phyloP scores from a whole-genome alignment of 2,329 filamentous ascomycete species.

The Beauveria bassiana region DNA sequence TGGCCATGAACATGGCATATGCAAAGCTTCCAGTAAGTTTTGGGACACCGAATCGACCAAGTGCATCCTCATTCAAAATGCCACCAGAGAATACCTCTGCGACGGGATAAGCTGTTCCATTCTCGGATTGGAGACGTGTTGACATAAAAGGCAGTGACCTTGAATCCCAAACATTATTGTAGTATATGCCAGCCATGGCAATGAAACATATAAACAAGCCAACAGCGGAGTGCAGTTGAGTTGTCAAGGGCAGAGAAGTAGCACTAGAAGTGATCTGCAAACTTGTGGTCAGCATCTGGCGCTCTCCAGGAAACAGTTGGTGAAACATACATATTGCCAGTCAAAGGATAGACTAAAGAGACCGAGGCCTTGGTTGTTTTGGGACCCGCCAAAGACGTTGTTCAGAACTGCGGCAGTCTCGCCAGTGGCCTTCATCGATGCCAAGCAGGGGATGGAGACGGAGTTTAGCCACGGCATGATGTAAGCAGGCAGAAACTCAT shows the following conservation, averaged over 20 bases:
- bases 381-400: slow-evolving; percentile 42
- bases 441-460: slow-evolving; percentile 46
- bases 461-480: slow-evolving; percentile 49
- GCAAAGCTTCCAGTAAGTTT: slow-evolving; percentile 42
- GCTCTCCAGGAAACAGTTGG: not conserved
- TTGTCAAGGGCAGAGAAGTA: slow-evolving; percentile 43
- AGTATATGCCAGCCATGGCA: slow-evolving; percentile 45
- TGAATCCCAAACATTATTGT: slow-evolving; percentile 39
- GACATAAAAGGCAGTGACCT: slow-evolving; percentile 47
- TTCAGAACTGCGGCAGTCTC: slow-evolving; percentile 35
- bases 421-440: slow-evolving; percentile 42
- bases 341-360: slow-evolving; percentile 43
- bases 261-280: slow-evolving; percentile 44
- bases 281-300: not conserved
- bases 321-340: slow-evolving; percentile 43
- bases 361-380: slow-evolving; percentile 45
- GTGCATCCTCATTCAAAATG: slow-evolving; percentile 32
- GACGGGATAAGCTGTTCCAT: slow-evolving; percentile 34
- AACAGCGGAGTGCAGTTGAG: slow-evolving; percentile 38
- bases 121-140: slow-evolving; percentile 32
- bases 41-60: slow-evolving; percentile 38
- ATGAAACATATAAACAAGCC: slow-evolving; percentile 42
- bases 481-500: slow-evolving; percentile 47
- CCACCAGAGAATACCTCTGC: slow-evolving; percentile 31
- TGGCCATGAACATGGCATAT: slow-evolving; percentile 47